A percentile compares a stretch with the other conserved stretches of the same genome.
These are phyloP conservation scores for Globisporangium paddicum DNA, from an alignment of 352 stramenopile species.

Conservation along the genomic window DNA sequence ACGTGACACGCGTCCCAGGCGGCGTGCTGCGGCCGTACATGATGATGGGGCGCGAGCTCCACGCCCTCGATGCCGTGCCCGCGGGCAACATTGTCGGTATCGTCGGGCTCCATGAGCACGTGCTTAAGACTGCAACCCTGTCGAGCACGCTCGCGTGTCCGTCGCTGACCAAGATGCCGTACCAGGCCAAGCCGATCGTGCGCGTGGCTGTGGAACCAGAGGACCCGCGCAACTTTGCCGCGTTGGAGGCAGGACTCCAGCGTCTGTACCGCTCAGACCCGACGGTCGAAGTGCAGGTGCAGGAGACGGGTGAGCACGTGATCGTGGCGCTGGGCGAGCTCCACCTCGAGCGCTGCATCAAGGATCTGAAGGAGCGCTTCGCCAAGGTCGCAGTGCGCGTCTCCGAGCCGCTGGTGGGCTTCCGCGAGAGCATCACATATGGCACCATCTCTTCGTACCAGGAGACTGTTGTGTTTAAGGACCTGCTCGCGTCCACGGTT, in stretches of 20 bases:
- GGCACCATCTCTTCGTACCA: conserved; percentile 57
- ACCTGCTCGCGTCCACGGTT: conserved; percentile 34
- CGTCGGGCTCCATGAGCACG: conserved; percentile 78
- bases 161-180: conserved; percentile 86
- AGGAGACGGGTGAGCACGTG: conserved; percentile 89
- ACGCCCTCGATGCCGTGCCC: conserved; percentile 68
- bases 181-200: conserved; percentile 90
- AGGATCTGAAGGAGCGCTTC: conserved; percentile 87
- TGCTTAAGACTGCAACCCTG: conserved; percentile 90
- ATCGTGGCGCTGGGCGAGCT: conserved; percentile 89
- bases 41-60: conserved; percentile 90
- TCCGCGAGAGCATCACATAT: conserved; percentile 81
- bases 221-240: conserved; percentile 81
- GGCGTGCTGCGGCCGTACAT: conserved; percentile 80
- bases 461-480: conserved; percentile 68
- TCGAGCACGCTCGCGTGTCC: conserved; percentile 73
- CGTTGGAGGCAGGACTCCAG: conserved; percentile 82
- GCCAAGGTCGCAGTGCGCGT: conserved; percentile 80
- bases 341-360: conserved; percentile 90
- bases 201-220: conserved; percentile 89
- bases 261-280: conserved; percentile 91
- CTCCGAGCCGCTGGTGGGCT: conserved; percentile 86
- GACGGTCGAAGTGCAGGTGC: conserved; percentile 90
- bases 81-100: conserved; percentile 90
- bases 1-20: conserved; percentile 48